Evolutionary conservation across 129 eudicot genomes (phyloP), one percentile per base, ranked within the genome.

Genomic region (Lactuca sativa): DNA sequence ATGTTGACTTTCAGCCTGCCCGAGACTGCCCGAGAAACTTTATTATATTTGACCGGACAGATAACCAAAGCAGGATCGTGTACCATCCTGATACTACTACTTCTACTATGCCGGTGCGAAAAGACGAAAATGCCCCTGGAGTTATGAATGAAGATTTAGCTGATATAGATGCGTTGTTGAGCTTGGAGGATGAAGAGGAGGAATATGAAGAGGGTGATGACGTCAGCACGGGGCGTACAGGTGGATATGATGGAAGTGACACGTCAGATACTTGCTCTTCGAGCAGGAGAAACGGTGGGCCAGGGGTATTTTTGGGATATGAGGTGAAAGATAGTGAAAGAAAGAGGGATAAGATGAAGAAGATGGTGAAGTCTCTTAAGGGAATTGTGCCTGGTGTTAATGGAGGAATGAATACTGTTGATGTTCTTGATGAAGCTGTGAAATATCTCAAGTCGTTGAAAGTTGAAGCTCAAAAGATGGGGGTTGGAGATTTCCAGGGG

Each of bases 401-500:
- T 9, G 57, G 51, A 17, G 67, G 70, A 41, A 87, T 90, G 97
- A 87, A 84, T 64, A 78, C 86, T 2, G 87, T 77, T 16, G 75
- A 74, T 52, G 92, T 90, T 77, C 85, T 90, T 77, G 97, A 90
- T 79, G 97, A 90, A 81, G 95, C 95, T 71, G 97, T 90, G 14
- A 75, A 85, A 57, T 85, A 87, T 72, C 91, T 90, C 31, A 90
- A 90, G 80, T 85, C 95, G 7, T 88, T 90, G n/a, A 87, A 89
- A 83, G 88, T 85, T 1, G 91, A 90, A 59, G 95, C 80, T 13
- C 75, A 81, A 83, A 83, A 83, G 76, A 70, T 76, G 52, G 95
- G 97, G 62, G 74, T 76, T 53, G 88, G 80, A 18, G 74, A 76
- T 68, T 15, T 73, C 58, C 31, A 64, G 10, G 66, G 64, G 64